A percentile compares a stretch with the other conserved stretches of the same genome.
Evolutionary conservation across 2,329 filamentous ascomycete species (phyloP).

Genomic region (Trichoderma breve): DNA sequence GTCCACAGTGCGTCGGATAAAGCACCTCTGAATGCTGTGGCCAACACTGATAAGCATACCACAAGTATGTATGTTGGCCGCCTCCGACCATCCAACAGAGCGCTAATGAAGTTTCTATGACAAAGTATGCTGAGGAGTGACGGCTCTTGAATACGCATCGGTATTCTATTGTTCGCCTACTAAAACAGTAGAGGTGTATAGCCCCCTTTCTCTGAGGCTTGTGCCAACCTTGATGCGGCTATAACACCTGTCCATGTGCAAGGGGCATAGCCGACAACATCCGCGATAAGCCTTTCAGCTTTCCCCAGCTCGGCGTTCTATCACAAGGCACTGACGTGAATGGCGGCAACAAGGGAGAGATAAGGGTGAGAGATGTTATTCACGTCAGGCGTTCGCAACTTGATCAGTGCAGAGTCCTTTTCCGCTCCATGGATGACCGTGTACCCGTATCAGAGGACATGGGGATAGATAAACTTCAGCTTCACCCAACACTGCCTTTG

Average conservation of each 20-base stretch:
- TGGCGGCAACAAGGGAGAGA: not conserved
- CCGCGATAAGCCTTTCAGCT: constrained; percentile 13
- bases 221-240: constrained; percentile 2
- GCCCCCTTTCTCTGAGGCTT: not conserved
- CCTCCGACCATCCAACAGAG: not conserved
- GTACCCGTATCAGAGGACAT: not conserved
- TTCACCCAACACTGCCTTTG: not conserved
- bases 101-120: not conserved
- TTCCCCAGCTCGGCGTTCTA: not conserved
- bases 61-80: not conserved
- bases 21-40: not conserved
- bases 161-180: not conserved
- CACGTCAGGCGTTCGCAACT: not conserved
- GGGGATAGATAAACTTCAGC: constrained; percentile 7
- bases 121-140: not conserved
- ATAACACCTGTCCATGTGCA: not conserved
- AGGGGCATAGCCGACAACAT: constrained; percentile 10
- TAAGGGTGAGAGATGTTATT: not conserved
- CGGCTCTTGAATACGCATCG: not conserved
- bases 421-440: not conserved
- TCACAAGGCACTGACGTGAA: not conserved
- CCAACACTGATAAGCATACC: not conserved
- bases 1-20: not conserved
- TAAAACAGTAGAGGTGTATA: not conserved
- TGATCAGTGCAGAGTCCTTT: constrained; percentile 1